Evolutionary conservation across 2,329 filamentous ascomycete genomes (phyloP).

Genomic region (Aspergillus pseudotamarii): DNA sequence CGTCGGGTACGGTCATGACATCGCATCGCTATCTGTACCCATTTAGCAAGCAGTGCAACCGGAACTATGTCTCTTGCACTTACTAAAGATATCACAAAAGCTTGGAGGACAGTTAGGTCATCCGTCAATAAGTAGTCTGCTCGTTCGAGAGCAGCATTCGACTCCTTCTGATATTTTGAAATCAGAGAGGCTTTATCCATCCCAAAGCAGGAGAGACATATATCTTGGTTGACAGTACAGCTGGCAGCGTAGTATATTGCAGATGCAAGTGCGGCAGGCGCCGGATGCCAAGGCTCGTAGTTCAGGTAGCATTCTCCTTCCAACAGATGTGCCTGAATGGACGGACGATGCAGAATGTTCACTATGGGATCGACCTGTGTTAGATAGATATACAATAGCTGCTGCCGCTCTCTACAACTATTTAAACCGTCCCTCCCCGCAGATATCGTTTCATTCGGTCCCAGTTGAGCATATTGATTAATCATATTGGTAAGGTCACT

Average conservation of each 20-base stretch:
- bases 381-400: slow-evolving; percentile 23
- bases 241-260: slow-evolving; percentile 32
- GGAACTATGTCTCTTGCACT: neutral
- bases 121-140: slow-evolving; percentile 33
- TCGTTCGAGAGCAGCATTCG: slow-evolving; percentile 27
- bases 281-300: slow-evolving; percentile 30
- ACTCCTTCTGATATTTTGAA: slow-evolving; percentile 25
- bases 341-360: slow-evolving; percentile 35
- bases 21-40: neutral
- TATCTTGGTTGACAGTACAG: slow-evolving; percentile 25
- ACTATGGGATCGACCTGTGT: slow-evolving; percentile 34
- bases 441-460: too few relatives aligned
- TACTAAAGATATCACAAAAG: slow-evolving; percentile 36
- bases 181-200: slow-evolving; percentile 21
- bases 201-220: slow-evolving; percentile 26
- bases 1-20: slow-evolving; percentile 34
- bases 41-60: too few relatives aligned
- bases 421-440: too few relatives aligned
- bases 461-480: slow-evolving; percentile 16
- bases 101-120: slow-evolving; percentile 36
- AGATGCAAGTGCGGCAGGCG: slow-evolving; percentile 27
- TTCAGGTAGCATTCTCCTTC: slow-evolving; percentile 31
- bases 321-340: slow-evolving; percentile 26
- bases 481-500: slow-evolving; percentile 15
- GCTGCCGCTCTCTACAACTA: slow-evolving; percentile 2